Base-by-base conservation (phyloP, 2,329 filamentous ascomycete genomes). In the Alternaria ventricosa region DNA sequence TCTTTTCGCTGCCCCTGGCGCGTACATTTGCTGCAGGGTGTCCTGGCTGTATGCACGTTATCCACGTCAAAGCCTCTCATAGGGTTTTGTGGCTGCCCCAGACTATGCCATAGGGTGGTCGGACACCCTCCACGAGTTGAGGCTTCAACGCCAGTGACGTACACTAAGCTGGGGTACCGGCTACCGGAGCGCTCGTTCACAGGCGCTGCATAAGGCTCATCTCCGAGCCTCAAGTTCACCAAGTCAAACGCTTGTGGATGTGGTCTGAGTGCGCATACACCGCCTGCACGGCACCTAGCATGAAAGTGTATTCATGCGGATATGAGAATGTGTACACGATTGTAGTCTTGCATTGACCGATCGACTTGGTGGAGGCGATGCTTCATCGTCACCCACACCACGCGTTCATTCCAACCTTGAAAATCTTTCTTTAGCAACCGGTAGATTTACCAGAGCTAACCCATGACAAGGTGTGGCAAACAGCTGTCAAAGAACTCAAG, bases 201-300 rank as follows among this genome's bases (percentile, higher is more conserved):
- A 67, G 51, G 28, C 27, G 30, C 60, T 28, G 73, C 73, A 76
- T 75, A 67, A 58, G 63, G 45, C 60, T 75, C 71, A 74, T 77
- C 62, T 74, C 72, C 73, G 66, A 33, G 55, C 28, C 55, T 27
- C 61, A 63, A 41, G 55, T 23, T 63, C 50, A 54, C 54, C 66
- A 71, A 55, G 43, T 54, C 50, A 55, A 49, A 53, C 41, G 13
- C 28, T 50, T 54, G 49, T 55, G 57, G 55, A 46, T 28, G 60
- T 44, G 28, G 57, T 30, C 36, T 41, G n/a, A 41, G 36, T 54
- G 28, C 41, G 23, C 44, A 13, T 45, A 41, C 54, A 55, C 57
- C 56, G 49, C 30, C 36, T 28, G 47, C 44, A 28, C 50, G 49
- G 54, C 57, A 44, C 33, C 22, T 13, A 61, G n/a, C 27, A 18